Base-by-base conservation (phyloP, 371 early-diverging fungal species). In the Actinomortierella ambigua region DNA sequence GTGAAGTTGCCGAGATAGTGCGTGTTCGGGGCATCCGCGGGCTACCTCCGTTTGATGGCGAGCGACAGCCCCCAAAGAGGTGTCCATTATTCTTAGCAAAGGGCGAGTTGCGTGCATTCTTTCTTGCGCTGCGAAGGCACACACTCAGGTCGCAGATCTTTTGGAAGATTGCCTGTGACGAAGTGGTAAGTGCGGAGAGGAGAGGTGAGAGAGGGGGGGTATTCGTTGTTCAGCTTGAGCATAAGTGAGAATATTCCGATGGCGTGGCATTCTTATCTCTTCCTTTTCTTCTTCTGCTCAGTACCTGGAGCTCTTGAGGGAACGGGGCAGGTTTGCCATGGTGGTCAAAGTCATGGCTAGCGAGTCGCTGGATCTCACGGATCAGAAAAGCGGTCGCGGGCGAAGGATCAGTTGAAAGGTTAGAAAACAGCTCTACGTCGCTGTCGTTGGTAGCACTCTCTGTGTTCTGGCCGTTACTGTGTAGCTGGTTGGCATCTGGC, bases 91-190 rank as follows among this genome's bases (percentile, higher is more conserved):
- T 17, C 7, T 41, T 22, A 42, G 40, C n/a, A 41, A 54, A 17
- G 43, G 15, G 24, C 17, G 24, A 26, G 4, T 22, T 5, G 23
- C 54, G 22, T 40, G 40, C n/a, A 34, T 59, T 51, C 39, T 60
- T 63, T 2, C 64, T 50, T 1, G 64, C 64, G 26, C 52, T 69
- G 39, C 59, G 63, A 14, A 69, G 53, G 22, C 55, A 56, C 23
- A 69, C 54, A 27, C 63, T 50, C 39, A 59, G 63, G 41, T 69
- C 60, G 18, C 41, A 53, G 2, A 69, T 34, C 2, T 61, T 46
- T 20, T 67, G 68, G 50, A 56, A 61, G 28, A 67, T 41, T 20
- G 66, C 60, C 66, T 65, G 6, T 29, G n/a, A n/a, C n/a, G n/a
- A n/a, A n/a, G n/a, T n/a, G n/a, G n/a, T n/a, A n/a, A n/a, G n/a